Percentiles rank a stretch among this genome's conserved stretches.
Conservation (phyloP, 169 alveolate species). For the Eimeria nieschulzi region DNA sequence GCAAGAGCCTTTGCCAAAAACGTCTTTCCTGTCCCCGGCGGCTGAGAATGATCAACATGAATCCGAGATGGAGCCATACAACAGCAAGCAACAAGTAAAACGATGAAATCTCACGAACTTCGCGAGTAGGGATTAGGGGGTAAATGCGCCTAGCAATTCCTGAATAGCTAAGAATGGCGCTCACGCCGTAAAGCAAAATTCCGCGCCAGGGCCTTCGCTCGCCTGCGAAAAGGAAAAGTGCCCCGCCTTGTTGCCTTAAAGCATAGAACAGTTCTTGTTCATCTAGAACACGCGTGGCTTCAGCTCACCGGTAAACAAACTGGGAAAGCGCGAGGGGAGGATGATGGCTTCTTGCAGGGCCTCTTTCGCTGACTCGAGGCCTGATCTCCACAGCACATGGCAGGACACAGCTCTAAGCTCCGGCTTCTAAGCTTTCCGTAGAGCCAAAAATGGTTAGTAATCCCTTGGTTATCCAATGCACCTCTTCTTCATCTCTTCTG, state of each 20-base stretch:
- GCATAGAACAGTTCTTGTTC: neutral
- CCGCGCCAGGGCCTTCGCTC: constrained; percentile 82
- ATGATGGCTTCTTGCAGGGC: constrained; percentile 93
- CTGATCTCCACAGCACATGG: constrained; percentile 40
- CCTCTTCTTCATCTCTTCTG: neutral
- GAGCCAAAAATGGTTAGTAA: too few species aligned
- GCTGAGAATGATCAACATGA: constrained; percentile 78
- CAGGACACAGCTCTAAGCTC: neutral
- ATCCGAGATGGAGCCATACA: neutral
- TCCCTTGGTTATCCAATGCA: too few species aligned
- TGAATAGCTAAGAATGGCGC: neutral
- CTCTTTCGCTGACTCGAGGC: constrained; percentile 90
- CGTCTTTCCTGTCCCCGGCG: constrained; percentile 99
- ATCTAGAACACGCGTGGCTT: neutral
- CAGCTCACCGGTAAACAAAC: constrained; percentile 88
- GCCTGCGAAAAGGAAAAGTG: constrained; percentile 27
- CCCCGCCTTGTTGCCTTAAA: neutral
- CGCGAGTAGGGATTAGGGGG: too few species aligned
- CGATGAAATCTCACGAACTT: neutral
- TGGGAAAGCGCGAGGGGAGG: constrained; percentile 93
- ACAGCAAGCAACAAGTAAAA: neutral
- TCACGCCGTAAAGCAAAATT: constrained; percentile 79
- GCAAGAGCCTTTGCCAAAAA: constrained; percentile 99
- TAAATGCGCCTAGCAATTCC: too few species aligned
- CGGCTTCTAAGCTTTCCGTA: too few species aligned